Conservation (phyloP, 2,329 filamentous ascomycete species). For the Didymosphaeria variabile region DNA sequence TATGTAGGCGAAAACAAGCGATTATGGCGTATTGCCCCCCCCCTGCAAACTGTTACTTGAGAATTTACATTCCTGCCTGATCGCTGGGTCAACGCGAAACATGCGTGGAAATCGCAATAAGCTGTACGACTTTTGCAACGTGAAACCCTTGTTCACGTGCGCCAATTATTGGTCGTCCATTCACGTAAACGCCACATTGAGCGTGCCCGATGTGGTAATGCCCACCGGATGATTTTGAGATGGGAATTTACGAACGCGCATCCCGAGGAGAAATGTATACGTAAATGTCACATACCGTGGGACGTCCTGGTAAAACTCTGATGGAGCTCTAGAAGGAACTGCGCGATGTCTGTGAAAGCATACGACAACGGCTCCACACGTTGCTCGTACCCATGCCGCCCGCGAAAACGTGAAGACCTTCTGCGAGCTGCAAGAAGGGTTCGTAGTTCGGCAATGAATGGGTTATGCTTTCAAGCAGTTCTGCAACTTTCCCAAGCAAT, state of each 20-base stretch:
- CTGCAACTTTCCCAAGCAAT: slow-evolving; percentile 36
- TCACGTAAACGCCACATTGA: slow-evolving; percentile 6
- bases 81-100: slow-evolving; percentile 15
- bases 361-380: slow-evolving; percentile 34
- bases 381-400: slow-evolving; percentile 20
- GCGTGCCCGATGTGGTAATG: slow-evolving; percentile 12
- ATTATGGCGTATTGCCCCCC: slow-evolving; percentile 27
- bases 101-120: slow-evolving; percentile 20
- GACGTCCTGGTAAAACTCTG: slow-evolving; percentile 33
- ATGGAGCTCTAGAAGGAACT: slow-evolving; percentile 38
- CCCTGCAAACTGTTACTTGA: slow-evolving; percentile 35
- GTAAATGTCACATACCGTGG: slow-evolving; percentile 34
- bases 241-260: slow-evolving; percentile 16
- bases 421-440: slow-evolving; percentile 28
- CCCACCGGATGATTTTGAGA: slow-evolving; percentile 13
- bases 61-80: slow-evolving; percentile 18
- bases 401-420: slow-evolving; percentile 15
- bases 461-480: slow-evolving; percentile 36
- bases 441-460: slow-evolving; percentile 34
- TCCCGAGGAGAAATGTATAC: slow-evolving; percentile 17
- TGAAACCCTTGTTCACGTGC: slow-evolving; percentile 16
- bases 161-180: slow-evolving; percentile 16
- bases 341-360: slow-evolving; percentile 38
- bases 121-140: slow-evolving; percentile 17
- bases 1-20: slow-evolving; percentile 22